phyloP scores from a whole-genome alignment of 768 basidiomycete genomes.

The Rhodotorula sphaerocarpa region DNA sequence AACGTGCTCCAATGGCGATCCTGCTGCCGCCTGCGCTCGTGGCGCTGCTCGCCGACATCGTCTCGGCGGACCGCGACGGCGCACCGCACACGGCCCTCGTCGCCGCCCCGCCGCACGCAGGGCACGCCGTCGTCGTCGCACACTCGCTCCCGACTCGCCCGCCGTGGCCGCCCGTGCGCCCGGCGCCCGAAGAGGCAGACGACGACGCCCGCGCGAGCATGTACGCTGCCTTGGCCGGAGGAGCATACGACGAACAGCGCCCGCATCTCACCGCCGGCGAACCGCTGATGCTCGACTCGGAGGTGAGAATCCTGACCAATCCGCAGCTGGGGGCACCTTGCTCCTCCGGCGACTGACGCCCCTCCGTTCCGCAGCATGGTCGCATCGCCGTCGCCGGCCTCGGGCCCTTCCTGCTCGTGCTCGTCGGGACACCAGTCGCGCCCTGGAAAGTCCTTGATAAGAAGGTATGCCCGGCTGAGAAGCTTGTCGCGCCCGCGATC shows the following conservation, averaged over 20 bases:
- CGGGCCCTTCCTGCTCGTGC: constrained; percentile 30
- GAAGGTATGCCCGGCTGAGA: constrained; percentile 24
- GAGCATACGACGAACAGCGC: constrained; percentile 9
- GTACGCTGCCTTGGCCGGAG: constrained; percentile 27
- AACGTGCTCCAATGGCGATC: constrained; percentile 1
- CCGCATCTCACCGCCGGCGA: neutral
- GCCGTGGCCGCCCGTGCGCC: neutral
- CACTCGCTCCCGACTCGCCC: neutral
- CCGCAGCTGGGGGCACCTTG: no score
- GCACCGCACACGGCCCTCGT: constrained; percentile 28
- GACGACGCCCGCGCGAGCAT: constrained; percentile 12
- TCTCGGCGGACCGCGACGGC: neutral
- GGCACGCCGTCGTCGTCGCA: constrained; percentile 18
- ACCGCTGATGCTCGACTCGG: constrained; percentile 27
- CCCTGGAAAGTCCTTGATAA: constrained; percentile 34
- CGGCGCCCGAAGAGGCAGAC: neutral
- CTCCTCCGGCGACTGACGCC: neutral
- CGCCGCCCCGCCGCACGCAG: neutral
- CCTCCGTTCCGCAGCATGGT: constrained; percentile 14
- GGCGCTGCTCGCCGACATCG: constrained; percentile 3
- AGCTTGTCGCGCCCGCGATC: no score
- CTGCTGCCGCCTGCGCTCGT: constrained; percentile 13
- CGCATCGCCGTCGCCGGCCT: constrained; percentile 6
- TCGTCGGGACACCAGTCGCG: constrained; percentile 18
- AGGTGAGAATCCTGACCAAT: constrained; percentile 2